Percentiles rank a stretch among this genome's conserved stretches.
These are phyloP conservation scores for Madurella fahalii DNA, from an alignment of 2,329 filamentous ascomycete species.

Conservation along the genomic window DNA sequence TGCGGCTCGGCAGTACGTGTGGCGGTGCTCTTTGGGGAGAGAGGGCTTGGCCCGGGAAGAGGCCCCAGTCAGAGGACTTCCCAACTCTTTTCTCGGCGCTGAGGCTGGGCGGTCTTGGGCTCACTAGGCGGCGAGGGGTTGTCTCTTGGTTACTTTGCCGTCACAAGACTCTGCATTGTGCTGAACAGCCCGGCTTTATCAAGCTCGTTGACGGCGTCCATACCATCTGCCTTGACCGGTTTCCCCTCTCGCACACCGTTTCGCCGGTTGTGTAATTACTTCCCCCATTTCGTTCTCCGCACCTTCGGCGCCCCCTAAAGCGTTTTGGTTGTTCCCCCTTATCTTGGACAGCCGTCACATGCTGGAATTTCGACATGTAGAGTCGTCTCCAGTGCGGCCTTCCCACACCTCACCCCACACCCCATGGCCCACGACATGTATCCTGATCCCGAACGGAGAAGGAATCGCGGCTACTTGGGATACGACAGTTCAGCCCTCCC, in stretches of 20 bases:
- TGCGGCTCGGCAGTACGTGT: no score
- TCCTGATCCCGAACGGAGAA: conserved; percentile 34
- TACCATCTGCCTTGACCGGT: neutral
- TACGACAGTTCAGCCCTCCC: conserved; percentile 48
- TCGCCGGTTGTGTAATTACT: neutral
- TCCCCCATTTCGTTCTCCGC: neutral
- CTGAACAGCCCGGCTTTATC: neutral
- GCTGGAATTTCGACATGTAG: neutral
- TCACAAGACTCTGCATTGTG: neutral
- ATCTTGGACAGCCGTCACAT: neutral
- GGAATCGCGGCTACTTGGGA: conserved; percentile 49
- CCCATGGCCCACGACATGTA: conserved; percentile 30
- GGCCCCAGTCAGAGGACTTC: neutral
- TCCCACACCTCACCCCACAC: neutral
- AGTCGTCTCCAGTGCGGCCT: neutral
- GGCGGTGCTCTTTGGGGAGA: no score
- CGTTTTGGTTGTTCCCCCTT: neutral
- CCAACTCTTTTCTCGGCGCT: neutral
- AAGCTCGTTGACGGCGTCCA: neutral
- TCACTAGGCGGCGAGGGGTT: neutral
- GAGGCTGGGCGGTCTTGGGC: neutral
- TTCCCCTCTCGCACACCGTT: neutral
- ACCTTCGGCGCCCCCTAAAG: neutral
- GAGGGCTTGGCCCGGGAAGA: neutral
- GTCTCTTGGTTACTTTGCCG: neutral